Base-by-base conservation (phyloP, 768 basidiomycete species). In the Rhizopogon roseolus region DNA sequence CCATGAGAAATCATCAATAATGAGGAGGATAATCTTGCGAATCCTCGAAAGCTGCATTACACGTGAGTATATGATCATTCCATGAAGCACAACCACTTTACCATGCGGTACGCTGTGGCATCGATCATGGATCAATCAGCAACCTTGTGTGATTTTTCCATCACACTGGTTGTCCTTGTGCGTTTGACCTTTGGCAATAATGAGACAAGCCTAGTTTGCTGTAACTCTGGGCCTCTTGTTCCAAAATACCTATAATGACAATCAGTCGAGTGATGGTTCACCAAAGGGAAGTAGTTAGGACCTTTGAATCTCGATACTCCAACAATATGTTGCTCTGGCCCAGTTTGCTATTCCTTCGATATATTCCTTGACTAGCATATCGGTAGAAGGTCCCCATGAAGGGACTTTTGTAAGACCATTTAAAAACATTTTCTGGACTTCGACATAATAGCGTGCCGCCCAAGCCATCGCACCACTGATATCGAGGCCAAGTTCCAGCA, bases 401-500 rank as follows among this genome's bases (percentile, higher is more conserved):
- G 69, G 71, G 3, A 71, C 50, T 2, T 46, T 52, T 22, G 54
- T 45, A 52, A 63, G 56, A 6, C 50, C 60, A n/a, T 7, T 59
- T 54, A 27, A 66, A 59, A 66, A 71, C 25, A 53, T 42, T 6
- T 36, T 41, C 28, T 54, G 44, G 6, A 61, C 34, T 9, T 53
- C 44, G 2, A 44, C 38, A 53, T 66, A 57, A 36, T 49, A 58
- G 3, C 16, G 29, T 8, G 55, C 55, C 7, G 55, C 57, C 63
- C 64, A 68, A n/a, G 61, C 51, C 34, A 73, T 62, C 4, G 71
- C 70, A 10, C 50, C 65, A 5, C 66, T 50, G 7, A 73, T 49
- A 34, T 58, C 50, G n/a, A 66, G 41, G 8, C 56, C 44, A 3
- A 61, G 41, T 43, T 69, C 58, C 22, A 54, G 53, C 71, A 74